phyloP scores from a whole-genome alignment of 73 alveolate genomes.

The Stentor coeruleus region DNA sequence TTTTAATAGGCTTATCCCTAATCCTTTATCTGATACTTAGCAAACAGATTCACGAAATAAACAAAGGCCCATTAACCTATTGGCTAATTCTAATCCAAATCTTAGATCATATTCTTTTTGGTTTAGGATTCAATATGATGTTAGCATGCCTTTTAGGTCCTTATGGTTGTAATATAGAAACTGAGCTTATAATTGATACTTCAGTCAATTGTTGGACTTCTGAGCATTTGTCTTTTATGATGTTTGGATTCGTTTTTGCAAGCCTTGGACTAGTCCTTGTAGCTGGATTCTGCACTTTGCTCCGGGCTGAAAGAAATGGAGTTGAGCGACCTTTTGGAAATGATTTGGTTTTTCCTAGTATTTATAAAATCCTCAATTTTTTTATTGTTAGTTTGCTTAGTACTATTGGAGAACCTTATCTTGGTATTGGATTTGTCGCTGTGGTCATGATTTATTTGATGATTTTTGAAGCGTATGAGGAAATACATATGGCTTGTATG shows the following conservation, averaged over 20 bases:
- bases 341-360: background rate
- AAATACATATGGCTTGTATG: background rate
- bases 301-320: conserved; percentile 6
- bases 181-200: background rate
- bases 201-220: conserved; percentile 16
- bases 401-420: background rate
- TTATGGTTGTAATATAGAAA: background rate
- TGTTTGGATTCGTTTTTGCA: background rate
- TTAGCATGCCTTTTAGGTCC: background rate
- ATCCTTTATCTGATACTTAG: background rate
- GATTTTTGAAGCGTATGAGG: background rate
- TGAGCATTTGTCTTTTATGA: background rate
- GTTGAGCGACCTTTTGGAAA: conserved; percentile 3
- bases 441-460: background rate
- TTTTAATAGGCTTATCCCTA: background rate
- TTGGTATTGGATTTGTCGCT: background rate
- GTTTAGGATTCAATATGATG: background rate
- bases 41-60: conserved; percentile 3
- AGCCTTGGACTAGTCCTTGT: background rate
- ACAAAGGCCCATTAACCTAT: background rate
- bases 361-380: background rate
- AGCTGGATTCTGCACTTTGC: background rate
- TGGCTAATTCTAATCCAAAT: background rate
- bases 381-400: background rate
- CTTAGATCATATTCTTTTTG: background rate